A percentile compares a stretch with the other conserved stretches of the same genome.
Conservation (phyloP, 345 rosid genomes). For the Linum tenue region DNA sequence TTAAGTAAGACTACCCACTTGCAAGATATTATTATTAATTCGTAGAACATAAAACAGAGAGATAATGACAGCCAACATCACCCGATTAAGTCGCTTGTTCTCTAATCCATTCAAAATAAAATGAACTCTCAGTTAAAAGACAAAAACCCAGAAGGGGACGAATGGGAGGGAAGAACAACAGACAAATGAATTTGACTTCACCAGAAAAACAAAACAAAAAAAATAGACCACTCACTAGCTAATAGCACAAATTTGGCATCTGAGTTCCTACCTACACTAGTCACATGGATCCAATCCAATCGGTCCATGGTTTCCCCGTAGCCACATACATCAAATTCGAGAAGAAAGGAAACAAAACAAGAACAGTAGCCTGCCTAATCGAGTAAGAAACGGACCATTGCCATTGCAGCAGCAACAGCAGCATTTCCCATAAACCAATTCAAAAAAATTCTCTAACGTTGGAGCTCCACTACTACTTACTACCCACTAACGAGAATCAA, state of each 20-base stretch:
- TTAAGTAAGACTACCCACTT: no score
- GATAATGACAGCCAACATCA: no score
- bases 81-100: no score
- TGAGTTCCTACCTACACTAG: not conserved
- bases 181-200: not conserved
- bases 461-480: not conserved
- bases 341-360: not conserved
- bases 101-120: no score
- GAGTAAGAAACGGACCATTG: no score
- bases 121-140: no score
- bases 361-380: not conserved
- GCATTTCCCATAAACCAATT: not conserved
- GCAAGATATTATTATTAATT: no score
- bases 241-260: not conserved
- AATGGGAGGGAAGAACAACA: no score
- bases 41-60: no score
- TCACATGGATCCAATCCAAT: not conserved
- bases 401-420: not conserved
- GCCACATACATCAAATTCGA: not conserved
- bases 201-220: not conserved
- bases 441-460: not conserved
- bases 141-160: no score
- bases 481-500: no score
- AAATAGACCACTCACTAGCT: not conserved
- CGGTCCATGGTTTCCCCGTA: no score